These are phyloP conservation scores for Xylogone sp. DNA, from an alignment of 2,329 filamentous ascomycete genomes.

Conservation along the genomic window DNA sequence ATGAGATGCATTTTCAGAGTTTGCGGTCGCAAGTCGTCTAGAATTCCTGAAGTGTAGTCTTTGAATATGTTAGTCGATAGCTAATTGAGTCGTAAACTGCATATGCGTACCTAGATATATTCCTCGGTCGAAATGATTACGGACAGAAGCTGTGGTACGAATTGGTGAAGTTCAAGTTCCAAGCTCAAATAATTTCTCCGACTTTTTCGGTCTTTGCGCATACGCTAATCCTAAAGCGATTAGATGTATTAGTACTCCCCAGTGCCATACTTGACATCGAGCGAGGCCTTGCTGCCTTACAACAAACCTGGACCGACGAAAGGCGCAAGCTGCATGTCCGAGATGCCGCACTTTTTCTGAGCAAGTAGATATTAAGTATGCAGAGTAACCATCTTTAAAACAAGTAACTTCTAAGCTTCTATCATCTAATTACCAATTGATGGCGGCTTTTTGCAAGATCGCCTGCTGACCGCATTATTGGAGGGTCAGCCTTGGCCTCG, in stretches of 20 bases:
- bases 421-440: not conserved
- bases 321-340: not conserved
- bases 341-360: not conserved
- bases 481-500: not conserved
- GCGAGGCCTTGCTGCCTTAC: not conserved
- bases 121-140: not conserved
- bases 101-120: not conserved
- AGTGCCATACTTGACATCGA: not conserved
- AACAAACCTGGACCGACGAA: not conserved
- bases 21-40: not conserved
- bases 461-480: not conserved
- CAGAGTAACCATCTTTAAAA: not conserved
- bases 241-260: too few relatives aligned
- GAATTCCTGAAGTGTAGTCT: not conserved
- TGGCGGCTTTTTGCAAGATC: not conserved
- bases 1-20: constrained; percentile 59
- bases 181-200: not conserved
- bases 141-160: not conserved
- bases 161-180: not conserved
- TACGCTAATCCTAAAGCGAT: not conserved
- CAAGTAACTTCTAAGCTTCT: not conserved
- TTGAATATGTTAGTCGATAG: not conserved
- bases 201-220: not conserved
- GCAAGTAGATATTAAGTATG: not conserved
- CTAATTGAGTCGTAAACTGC: too few relatives aligned